phyloP scores from a whole-genome alignment of 345 rosid species.

The Gossypium bickii region DNA sequence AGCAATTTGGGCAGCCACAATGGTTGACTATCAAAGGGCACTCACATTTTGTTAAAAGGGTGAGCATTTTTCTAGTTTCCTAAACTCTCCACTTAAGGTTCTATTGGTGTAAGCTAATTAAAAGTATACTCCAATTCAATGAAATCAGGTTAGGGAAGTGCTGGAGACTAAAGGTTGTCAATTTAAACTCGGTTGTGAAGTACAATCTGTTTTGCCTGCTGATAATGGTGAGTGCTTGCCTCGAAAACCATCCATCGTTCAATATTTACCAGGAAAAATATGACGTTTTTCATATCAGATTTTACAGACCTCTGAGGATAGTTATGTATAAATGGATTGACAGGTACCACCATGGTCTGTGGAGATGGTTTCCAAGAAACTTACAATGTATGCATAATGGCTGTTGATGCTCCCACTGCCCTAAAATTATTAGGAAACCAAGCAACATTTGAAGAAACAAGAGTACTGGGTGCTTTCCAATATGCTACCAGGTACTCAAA shows the following conservation, averaged over 20 bases:
- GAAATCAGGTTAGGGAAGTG: neutral
- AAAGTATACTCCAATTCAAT: neutral
- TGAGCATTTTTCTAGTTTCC: slow-evolving; percentile 14
- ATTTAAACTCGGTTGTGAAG: neutral
- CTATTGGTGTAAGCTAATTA: neutral
- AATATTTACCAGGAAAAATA: too few relatives aligned
- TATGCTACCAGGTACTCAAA: slow-evolving; percentile 54
- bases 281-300: neutral
- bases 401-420: slow-evolving; percentile 72
- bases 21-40: slow-evolving; percentile 76
- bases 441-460: slow-evolving; percentile 68
- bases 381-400: slow-evolving; percentile 51
- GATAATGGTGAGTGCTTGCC: slow-evolving; percentile 30
- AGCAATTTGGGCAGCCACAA: slow-evolving; percentile 83
- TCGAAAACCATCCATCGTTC: neutral
- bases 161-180: neutral
- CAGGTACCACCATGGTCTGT: slow-evolving; percentile 46
- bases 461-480: slow-evolving; percentile 81
- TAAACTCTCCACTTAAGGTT: neutral
- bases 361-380: slow-evolving; percentile 48
- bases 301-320: neutral
- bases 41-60: slow-evolving; percentile 74
- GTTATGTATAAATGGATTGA: neutral
- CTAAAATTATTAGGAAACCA: slow-evolving; percentile 50
- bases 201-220: neutral